Percentiles rank a stretch among this genome's conserved stretches.
Conservation (phyloP, 768 basidiomycete genomes). For the Boletus pseudo-olivaceus region DNA sequence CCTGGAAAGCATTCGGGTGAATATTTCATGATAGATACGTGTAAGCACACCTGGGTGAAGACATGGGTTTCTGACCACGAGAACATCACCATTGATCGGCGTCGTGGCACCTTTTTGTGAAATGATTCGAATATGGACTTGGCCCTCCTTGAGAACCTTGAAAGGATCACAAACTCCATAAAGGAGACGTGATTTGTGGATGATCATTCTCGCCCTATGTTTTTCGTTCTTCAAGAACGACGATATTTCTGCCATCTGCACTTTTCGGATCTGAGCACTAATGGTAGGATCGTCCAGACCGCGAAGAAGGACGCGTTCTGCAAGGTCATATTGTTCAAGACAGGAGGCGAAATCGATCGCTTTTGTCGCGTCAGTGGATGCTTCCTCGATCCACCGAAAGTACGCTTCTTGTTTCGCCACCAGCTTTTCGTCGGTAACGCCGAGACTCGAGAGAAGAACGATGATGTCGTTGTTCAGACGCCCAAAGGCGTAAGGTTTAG, state of each 20-base stretch:
- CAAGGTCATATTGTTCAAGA: conserved; percentile 44
- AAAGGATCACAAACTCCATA: conserved; percentile 70
- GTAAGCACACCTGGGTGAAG: conserved; percentile 53
- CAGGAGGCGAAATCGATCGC: conserved; percentile 59
- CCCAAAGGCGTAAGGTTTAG: conserved; percentile 60
- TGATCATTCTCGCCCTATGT: conserved; percentile 54
- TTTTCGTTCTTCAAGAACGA: conserved; percentile 52
- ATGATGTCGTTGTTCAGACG: conserved; percentile 70
- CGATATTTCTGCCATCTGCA: conserved; percentile 49
- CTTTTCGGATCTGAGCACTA: conserved; percentile 36
- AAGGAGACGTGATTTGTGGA: conserved; percentile 58
- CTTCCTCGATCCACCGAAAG: conserved; percentile 54
- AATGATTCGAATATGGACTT: conserved; percentile 61
- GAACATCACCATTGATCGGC: conserved; percentile 55
- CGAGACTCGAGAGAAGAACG: conserved; percentile 61
- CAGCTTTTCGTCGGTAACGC: conserved; percentile 51
- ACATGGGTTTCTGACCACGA: conserved; percentile 67
- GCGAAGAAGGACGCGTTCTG: conserved; percentile 51
- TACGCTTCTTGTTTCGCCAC: conserved; percentile 55
- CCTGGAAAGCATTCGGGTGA: conserved; percentile 32
- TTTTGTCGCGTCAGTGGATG: conserved; percentile 42
- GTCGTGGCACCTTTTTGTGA: conserved; percentile 51
- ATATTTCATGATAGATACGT: neutral
- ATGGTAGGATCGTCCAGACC: conserved; percentile 48
- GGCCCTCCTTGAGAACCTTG: conserved; percentile 56